A percentile compares a stretch with the other conserved stretches of the same genome.
Conservation (phyloP, 2,329 filamentous ascomycete genomes). For the Fusarium sp. region DNA sequence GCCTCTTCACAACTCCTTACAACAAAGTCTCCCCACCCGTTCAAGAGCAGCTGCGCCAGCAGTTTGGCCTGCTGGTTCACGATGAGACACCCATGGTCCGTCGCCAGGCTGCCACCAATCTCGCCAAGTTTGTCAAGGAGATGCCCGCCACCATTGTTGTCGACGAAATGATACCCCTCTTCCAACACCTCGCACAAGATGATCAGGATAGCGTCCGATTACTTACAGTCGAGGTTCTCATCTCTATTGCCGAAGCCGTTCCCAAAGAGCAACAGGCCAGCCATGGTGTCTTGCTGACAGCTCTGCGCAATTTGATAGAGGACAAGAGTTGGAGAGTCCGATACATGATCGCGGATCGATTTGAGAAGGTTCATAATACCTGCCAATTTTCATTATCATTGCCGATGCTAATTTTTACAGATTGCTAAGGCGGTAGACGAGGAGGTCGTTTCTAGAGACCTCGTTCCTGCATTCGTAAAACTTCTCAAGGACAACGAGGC, state of each 20-base stretch:
- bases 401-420: conserved; percentile 57
- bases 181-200: conserved; percentile 95
- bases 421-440: conserved; percentile 99
- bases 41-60: conserved; percentile 90
- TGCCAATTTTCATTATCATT: conserved; percentile 2
- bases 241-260: conserved; percentile 95
- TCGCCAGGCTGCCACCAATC: conserved; percentile 94
- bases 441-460: conserved; percentile 91
- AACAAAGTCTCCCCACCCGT: conserved; percentile 87
- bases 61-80: conserved; percentile 93
- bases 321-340: conserved; percentile 99
- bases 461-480: conserved; percentile 97
- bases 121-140: conserved; percentile 97
- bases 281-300: conserved; percentile 91
- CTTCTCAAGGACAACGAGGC: conserved; percentile 97
- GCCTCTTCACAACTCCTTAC: conserved; percentile 94
- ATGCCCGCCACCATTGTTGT: conserved; percentile 93
- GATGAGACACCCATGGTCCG: conserved; percentile 99
- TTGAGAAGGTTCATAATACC: conserved; percentile 77
- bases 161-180: conserved; percentile 98
- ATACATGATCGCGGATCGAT: conserved; percentile 99
- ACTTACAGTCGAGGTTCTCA: conserved; percentile 94
- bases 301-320: conserved; percentile 92
- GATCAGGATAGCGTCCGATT: conserved; percentile 98
- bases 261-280: conserved; percentile 98